phyloP scores from a whole-genome alignment of 805 yeast species.

The Lipomyces orientalis region DNA sequence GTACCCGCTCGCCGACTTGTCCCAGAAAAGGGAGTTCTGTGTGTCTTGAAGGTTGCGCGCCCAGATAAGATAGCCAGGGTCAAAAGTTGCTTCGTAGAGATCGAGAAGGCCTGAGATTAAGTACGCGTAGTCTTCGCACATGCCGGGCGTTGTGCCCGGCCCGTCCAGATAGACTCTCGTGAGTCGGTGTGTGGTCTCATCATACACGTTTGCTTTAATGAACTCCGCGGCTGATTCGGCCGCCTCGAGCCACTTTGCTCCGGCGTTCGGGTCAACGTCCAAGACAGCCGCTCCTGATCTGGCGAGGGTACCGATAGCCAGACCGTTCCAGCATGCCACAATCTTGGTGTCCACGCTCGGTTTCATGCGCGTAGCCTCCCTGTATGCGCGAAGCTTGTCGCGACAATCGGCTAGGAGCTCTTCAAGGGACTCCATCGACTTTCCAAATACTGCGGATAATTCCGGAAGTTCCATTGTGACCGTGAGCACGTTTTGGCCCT shows the following conservation, averaged over 20 bases:
- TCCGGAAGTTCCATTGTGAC: slow-evolving; percentile 39
- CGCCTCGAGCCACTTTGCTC: slow-evolving; percentile 36
- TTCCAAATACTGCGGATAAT: slow-evolving; percentile 47
- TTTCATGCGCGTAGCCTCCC: slow-evolving; percentile 38
- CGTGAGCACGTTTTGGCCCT: slow-evolving; percentile 45
- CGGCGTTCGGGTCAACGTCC: slow-evolving; percentile 27
- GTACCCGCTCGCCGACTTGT: slow-evolving; percentile 45
- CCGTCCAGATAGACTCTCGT: slow-evolving; percentile 36
- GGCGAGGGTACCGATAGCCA: slow-evolving; percentile 48
- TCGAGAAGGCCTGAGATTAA: slow-evolving; percentile 47
- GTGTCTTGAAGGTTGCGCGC: slow-evolving; percentile 45
- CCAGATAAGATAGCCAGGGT: slow-evolving; percentile 41
- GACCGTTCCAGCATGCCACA: slow-evolving; percentile 48
- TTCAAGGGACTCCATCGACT: slow-evolving; percentile 36
- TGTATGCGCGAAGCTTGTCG: slow-evolving; percentile 38
- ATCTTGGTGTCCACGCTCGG: slow-evolving; percentile 47
- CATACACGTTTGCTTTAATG: slow-evolving; percentile 39
- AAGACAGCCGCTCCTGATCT: slow-evolving; percentile 41
- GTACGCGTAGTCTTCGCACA: slow-evolving; percentile 49
- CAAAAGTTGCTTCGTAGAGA: slow-evolving; percentile 45
- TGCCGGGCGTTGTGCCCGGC: slow-evolving; percentile 36
- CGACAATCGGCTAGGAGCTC: slow-evolving; percentile 40
- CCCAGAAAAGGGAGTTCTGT: slow-evolving; percentile 46
- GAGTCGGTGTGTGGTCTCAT: slow-evolving; percentile 33
- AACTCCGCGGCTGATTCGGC: slow-evolving; percentile 43